These are phyloP conservation scores for Lactarius quietus DNA, from an alignment of 768 basidiomycete species.

Conservation along the genomic window DNA sequence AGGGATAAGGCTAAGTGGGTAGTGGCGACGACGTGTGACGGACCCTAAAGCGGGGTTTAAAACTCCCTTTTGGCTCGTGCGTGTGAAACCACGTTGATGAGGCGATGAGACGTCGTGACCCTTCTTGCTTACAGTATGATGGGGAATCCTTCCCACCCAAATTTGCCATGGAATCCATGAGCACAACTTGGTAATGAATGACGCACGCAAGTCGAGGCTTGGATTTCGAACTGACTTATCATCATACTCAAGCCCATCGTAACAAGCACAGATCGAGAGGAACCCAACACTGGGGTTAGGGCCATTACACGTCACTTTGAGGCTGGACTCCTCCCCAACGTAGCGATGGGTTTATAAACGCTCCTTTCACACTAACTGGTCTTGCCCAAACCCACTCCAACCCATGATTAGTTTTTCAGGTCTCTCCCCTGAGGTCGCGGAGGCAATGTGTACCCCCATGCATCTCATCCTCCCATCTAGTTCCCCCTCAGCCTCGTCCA, in stretches of 20 bases:
- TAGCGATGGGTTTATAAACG: conserved; percentile 18
- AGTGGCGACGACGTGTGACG: conserved; percentile 23
- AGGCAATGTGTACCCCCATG: conserved; percentile 85
- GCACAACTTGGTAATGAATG: not conserved
- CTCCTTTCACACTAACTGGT: not conserved
- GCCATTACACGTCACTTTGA: conserved; percentile 13
- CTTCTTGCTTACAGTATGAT: not conserved
- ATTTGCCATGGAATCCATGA: not conserved
- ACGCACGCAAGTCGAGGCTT: not conserved
- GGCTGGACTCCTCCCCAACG: conserved; percentile 20
- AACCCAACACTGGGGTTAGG: conserved; percentile 21
- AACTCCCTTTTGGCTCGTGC: conserved; percentile 25
- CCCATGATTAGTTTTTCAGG: conserved; percentile 77
- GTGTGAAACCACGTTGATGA: conserved; percentile 21
- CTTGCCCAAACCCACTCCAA: conserved; percentile 12
- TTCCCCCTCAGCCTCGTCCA: conserved; percentile 30
- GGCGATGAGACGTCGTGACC: conserved; percentile 7
- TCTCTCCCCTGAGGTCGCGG: conserved; percentile 70
- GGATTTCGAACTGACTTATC: not conserved
- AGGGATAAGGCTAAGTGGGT: conserved; percentile 14
- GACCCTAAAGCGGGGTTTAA: conserved; percentile 27
- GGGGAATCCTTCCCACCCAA: not conserved
- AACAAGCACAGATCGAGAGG: not conserved
- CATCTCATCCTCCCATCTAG: conserved; percentile 54
- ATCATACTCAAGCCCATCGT: not conserved